Evolutionary conservation across 441 rosid species (phyloP).

Genomic region (Dalechampia spathulata): DNA sequence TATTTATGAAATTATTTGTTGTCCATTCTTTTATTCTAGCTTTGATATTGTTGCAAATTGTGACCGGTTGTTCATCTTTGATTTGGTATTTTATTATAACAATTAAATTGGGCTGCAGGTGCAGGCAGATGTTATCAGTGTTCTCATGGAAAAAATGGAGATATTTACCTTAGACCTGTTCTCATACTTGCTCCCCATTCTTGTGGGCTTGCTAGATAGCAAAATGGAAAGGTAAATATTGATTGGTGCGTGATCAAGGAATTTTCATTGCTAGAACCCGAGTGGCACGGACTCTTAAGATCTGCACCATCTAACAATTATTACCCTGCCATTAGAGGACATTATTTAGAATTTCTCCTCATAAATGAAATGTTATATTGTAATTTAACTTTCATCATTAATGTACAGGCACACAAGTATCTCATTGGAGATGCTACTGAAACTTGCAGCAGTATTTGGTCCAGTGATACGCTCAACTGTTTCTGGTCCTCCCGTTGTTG

Average conservation of each 20-base stretch:
- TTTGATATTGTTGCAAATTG: no score
- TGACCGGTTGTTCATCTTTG: constrained; percentile 20
- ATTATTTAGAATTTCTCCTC: no score
- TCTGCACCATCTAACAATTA: no score
- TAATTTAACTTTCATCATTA: constrained; percentile 5
- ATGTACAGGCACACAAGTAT: constrained; percentile 57
- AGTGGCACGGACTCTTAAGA: not conserved
- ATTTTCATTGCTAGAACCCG: constrained; percentile 10
- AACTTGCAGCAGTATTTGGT: constrained; percentile 87
- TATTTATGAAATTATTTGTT: constrained; percentile 17
- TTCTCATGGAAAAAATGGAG: constrained; percentile 76
- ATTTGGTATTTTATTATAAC: constrained; percentile 14
- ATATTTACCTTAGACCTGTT: constrained; percentile 73
- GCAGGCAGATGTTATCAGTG: constrained; percentile 78
- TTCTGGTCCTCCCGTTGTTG: constrained; percentile 65
- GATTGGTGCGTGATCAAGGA: not conserved
- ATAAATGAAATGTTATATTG: not conserved
- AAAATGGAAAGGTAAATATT: constrained; percentile 73
- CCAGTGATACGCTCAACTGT: constrained; percentile 49
- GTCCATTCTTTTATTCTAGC: no score
- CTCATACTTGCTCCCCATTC: constrained; percentile 81
- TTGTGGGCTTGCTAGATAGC: constrained; percentile 81
- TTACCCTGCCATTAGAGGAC: not conserved
- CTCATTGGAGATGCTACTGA: constrained; percentile 86
- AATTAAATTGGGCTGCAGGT: constrained; percentile 44